phyloP scores from a whole-genome alignment of 2,329 filamentous ascomycete genomes.

The Purpureocillium lavendulum region DNA sequence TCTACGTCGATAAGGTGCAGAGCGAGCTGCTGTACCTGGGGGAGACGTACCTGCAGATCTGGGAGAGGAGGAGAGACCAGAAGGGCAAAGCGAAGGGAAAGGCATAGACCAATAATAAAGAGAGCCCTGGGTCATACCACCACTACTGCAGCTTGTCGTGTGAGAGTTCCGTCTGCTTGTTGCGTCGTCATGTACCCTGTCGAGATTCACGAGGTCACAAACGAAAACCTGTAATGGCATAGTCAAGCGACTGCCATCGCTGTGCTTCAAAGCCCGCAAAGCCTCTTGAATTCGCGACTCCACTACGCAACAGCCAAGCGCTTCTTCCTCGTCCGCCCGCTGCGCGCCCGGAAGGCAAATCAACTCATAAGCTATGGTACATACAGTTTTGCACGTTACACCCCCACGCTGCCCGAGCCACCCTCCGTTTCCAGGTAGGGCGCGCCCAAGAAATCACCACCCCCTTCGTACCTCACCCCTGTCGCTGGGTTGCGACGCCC shows the following conservation, averaged over 20 bases:
- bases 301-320: not conserved
- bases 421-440: constrained; percentile 1
- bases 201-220: too few relatives aligned
- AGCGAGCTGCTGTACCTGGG: constrained; percentile 85
- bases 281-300: not conserved
- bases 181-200: too few relatives aligned
- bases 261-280: not conserved
- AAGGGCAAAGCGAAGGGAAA: constrained; percentile 21
- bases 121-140: too few relatives aligned
- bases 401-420: not conserved
- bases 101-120: not conserved
- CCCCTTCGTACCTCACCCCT: too few relatives aligned
- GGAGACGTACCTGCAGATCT: constrained; percentile 92
- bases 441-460: too few relatives aligned
- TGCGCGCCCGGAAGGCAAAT: too few relatives aligned
- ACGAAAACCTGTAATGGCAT: too few relatives aligned
- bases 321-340: not conserved
- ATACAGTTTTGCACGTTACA: constrained; percentile 1
- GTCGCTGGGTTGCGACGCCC: too few relatives aligned
- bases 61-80: constrained; percentile 68
- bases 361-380: constrained; percentile 4
- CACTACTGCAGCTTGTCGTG: too few relatives aligned
- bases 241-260: too few relatives aligned
- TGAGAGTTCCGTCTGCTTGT: too few relatives aligned
- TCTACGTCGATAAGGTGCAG: constrained; percentile 85